phyloP scores from a whole-genome alignment of 345 rosid genomes.

The Geranium brycei region DNA sequence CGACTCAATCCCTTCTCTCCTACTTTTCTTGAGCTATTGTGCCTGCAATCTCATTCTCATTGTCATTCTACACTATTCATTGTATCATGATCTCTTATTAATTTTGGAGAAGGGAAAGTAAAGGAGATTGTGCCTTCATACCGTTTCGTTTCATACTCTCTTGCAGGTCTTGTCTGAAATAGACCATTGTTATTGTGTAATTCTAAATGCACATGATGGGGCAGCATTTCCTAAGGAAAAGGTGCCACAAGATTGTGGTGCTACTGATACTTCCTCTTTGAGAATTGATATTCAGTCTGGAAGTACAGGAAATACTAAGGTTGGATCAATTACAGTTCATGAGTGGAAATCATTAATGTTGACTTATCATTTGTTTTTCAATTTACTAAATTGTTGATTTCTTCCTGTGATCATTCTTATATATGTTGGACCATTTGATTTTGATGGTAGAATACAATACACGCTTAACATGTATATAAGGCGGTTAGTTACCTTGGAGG shows the following conservation, averaged over 20 bases:
- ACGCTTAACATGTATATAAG: too few species aligned
- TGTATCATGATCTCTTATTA: too few species aligned
- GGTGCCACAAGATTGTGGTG: slow-evolving; percentile 32
- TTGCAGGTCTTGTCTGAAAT: slow-evolving; percentile 72
- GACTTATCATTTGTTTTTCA: neutral
- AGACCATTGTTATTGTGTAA: slow-evolving; percentile 87
- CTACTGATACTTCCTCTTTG: slow-evolving; percentile 24
- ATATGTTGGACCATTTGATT: too few species aligned
- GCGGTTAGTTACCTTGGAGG: too few species aligned
- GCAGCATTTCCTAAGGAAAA: slow-evolving; percentile 74
- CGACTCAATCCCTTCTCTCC: too few species aligned
- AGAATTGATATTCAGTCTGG: slow-evolving; percentile 21
- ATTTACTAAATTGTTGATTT: neutral
- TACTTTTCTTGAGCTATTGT: too few species aligned
- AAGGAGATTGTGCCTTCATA: neutral
- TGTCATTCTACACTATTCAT: too few species aligned
- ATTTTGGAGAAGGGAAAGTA: too few species aligned
- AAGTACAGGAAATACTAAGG: slow-evolving; percentile 55
- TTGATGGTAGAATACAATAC: too few species aligned
- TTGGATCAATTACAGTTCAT: slow-evolving; percentile 8
- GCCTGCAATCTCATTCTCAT: too few species aligned
- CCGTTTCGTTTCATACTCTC: neutral
- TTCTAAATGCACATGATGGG: slow-evolving; percentile 85
- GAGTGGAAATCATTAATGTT: too few species aligned
- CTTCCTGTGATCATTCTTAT: too few species aligned